These are phyloP conservation scores for Thalassiosira sp. DNA, from an alignment of 352 stramenopile species.

Conservation along the genomic window DNA sequence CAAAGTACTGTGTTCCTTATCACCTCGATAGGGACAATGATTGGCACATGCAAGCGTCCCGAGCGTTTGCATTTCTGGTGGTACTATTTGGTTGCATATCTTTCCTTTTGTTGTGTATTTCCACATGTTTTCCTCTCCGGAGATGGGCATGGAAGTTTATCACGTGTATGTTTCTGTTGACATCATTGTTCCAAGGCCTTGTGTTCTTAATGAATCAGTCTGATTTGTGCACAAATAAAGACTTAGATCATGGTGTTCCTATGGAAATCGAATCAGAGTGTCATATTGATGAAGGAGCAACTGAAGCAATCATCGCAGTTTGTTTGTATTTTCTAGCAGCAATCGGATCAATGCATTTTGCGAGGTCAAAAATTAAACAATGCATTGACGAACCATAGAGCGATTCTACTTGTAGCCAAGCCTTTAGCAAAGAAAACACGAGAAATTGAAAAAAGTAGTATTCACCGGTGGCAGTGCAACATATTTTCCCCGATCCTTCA, in stretches of 20 bases:
- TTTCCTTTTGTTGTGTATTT: slow-evolving; percentile 8
- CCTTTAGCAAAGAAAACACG: too few species aligned
- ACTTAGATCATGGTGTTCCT: not conserved
- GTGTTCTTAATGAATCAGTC: not conserved
- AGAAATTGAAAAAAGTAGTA: too few species aligned
- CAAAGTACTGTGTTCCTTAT: slow-evolving; percentile 1
- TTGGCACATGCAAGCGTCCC: not conserved
- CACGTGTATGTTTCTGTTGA: slow-evolving; percentile 2
- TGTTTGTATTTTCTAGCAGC: slow-evolving; percentile 1
- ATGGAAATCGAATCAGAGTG: not conserved
- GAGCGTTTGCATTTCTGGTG: not conserved
- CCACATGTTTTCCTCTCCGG: slow-evolving; percentile 4
- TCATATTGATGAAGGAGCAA: not conserved
- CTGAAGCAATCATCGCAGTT: slow-evolving; percentile 1
- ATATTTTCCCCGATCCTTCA: too few species aligned
- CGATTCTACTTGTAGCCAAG: too few species aligned
- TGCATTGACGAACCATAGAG: too few species aligned
- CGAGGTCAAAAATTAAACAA: slow-evolving; percentile 1
- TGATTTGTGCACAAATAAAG: not conserved
- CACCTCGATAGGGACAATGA: not conserved
- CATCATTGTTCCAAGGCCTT: slow-evolving; percentile 17
- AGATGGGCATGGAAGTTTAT: slow-evolving; percentile 1
- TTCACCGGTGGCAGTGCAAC: too few species aligned
- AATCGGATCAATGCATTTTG: slow-evolving; percentile 10
- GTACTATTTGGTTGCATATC: not conserved